Conservation (phyloP, 129 eudicot genomes). For the Artemisia annua region DNA sequence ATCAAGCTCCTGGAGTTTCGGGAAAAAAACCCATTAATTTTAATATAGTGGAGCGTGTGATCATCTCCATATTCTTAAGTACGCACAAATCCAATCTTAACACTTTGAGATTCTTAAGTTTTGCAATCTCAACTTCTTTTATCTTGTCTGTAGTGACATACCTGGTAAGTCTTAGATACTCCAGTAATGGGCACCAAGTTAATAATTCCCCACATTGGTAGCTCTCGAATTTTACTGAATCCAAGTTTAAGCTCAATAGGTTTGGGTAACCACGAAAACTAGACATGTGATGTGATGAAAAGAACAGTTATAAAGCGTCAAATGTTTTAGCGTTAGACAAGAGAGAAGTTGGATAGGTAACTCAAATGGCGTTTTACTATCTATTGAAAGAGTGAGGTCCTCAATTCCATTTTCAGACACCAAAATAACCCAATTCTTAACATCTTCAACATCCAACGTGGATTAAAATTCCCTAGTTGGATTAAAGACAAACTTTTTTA, state of each 20-base stretch:
- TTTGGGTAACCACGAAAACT: too few relatives aligned
- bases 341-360: too few relatives aligned
- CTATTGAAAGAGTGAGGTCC: background rate
- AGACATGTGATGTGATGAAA: too few relatives aligned
- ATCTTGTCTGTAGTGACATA: background rate
- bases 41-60: constrained; percentile 4
- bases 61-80: background rate
- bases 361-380: background rate
- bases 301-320: too few relatives aligned
- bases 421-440: background rate
- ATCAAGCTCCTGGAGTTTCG: constrained; percentile 22
- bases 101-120: constrained; percentile 11
- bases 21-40: constrained; percentile 13
- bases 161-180: too few relatives aligned
- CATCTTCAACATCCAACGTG: background rate
- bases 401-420: background rate
- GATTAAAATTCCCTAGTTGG: background rate
- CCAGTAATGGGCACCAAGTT: too few relatives aligned
- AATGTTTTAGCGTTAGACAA: too few relatives aligned
- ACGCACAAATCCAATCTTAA: constrained; percentile 7
- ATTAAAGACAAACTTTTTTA: background rate
- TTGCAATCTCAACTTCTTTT: constrained; percentile 4
- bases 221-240: too few relatives aligned
- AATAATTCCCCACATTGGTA: too few relatives aligned
- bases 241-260: too few relatives aligned